Evolutionary conservation across 1,139 yeast genomes (phyloP), one percentile per base, ranked within the genome.

Genomic region (Arxiozyma telluris): DNA sequence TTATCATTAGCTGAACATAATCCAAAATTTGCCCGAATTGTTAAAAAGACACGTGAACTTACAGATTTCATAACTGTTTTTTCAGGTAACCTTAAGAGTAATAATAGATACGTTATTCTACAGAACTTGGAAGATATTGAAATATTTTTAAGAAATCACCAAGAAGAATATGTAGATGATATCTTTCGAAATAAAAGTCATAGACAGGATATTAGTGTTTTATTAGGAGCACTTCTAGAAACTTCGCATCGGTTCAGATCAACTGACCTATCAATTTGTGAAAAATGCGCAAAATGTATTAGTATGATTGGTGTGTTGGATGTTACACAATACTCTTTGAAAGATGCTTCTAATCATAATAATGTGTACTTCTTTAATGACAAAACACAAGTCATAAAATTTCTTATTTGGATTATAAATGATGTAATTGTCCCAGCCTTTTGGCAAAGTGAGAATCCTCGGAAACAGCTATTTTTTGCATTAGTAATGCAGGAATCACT

Each of bases 391-490:
- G 80, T 82, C 42, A 74, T 82, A 4, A 76, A 74, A 4, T 89
- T 93, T 64, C 75, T 90, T 20, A 73, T 81, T 6, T 77, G 79
- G 60, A 81, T 91, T 55, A 73, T 91, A 50, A 86, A 87, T 59
- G 78, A 79, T 52, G 77, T 82, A 58, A 74, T 94, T 20, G 84
- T 91, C 11, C 87, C 87, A 47, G 81, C 89, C 1, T 91, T 90
- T 67, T 84, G 95, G 81, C 90, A 96, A 0, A 85, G 97, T 0
- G 87, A 85, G 49, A 90, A 90, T 64, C 96, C 98, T 0, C 80
- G 82, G 27, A 82, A 83, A 52, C 98, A 94, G 66, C 76, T 87
- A 57, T 87, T 85, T 64, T 77, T 91, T 41, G 96, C 97, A 0
- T 87, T 80, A 69, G 88, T 94, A 0, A 88, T 94, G 79, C 99